Evolutionary conservation across 164 flowering plant species (phyloP).

Genomic region (Annona squamosa): DNA sequence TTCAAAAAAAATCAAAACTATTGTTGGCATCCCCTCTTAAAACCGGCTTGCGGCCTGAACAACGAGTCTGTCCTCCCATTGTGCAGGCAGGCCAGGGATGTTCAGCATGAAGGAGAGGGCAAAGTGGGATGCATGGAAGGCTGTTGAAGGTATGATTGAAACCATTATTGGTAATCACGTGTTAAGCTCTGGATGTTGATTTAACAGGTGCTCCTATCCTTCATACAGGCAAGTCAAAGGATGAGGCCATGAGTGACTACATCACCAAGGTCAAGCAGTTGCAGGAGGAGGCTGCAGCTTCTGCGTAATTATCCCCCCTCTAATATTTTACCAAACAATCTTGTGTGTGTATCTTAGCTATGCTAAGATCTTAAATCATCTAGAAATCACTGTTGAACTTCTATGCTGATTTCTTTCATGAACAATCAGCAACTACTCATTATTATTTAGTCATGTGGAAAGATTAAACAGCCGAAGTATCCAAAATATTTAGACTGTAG

Average conservation of each 20-base stretch:
- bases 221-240: conserved; percentile 42
- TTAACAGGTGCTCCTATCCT: not conserved
- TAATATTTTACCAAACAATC: no score
- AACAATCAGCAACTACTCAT: no score
- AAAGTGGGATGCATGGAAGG: conserved; percentile 82
- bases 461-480: no score
- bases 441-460: no score
- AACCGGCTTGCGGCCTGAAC: no score
- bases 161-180: not conserved
- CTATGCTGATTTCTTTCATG: no score
- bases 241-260: conserved; percentile 55
- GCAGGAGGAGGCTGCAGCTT: conserved; percentile 42
- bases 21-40: no score
- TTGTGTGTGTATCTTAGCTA: no score
- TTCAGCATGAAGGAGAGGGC: conserved; percentile 48
- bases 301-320: not conserved
- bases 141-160: conserved; percentile 45
- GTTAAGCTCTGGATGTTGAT: not conserved
- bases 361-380: no score
- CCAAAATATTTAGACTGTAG: no score
- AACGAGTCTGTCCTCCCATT: not conserved
- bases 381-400: no score
- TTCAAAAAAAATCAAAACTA: no score
- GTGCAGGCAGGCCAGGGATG: conserved; percentile 59
- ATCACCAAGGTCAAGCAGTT: conserved; percentile 61